Evolutionary conservation across 148 eudicot species (phyloP).

Genomic region (Rhododendron ovatum): DNA sequence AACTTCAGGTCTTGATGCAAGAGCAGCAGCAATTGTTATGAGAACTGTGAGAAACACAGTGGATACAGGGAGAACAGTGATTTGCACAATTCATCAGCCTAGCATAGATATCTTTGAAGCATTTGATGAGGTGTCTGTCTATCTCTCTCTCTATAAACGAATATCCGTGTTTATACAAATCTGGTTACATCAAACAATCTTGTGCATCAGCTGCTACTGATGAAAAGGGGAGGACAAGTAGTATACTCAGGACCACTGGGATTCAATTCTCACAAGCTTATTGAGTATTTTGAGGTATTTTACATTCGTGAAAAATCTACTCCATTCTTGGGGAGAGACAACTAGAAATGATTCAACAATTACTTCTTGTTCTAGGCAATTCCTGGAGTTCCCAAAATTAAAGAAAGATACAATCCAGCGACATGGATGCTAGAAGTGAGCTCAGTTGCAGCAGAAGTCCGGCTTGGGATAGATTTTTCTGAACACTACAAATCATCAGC

Average conservation of each 20-base stretch:
- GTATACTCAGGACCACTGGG: conserved; percentile 44
- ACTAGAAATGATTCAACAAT: not conserved
- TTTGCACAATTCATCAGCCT: conserved; percentile 57
- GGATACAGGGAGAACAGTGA: conserved; percentile 49
- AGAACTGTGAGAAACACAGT: conserved; percentile 49
- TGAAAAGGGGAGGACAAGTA: conserved; percentile 40
- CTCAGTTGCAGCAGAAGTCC: conserved; percentile 28
- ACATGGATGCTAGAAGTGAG: conserved; percentile 59
- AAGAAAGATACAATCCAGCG: conserved; percentile 48
- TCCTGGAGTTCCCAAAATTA: conserved; percentile 39
- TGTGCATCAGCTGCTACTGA: conserved; percentile 23
- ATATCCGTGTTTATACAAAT: not conserved
- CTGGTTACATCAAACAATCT: not conserved
- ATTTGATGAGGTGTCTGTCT: conserved; percentile 39
- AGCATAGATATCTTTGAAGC: conserved; percentile 56
- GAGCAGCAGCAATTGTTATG: conserved; percentile 62
- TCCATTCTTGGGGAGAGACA: not conserved
- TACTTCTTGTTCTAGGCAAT: conserved; percentile 17
- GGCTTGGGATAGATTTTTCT: conserved; percentile 31
- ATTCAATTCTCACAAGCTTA: conserved; percentile 30
- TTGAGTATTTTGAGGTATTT: conserved; percentile 40
- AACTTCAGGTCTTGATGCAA: conserved; percentile 52
- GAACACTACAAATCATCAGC: conserved; percentile 30
- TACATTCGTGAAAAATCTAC: not conserved
- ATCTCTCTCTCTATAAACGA: not conserved